Evolutionary conservation across 306 rosid species (phyloP), one percentile per base, ranked within the genome.

Genomic region (Prosopis cineraria): DNA sequence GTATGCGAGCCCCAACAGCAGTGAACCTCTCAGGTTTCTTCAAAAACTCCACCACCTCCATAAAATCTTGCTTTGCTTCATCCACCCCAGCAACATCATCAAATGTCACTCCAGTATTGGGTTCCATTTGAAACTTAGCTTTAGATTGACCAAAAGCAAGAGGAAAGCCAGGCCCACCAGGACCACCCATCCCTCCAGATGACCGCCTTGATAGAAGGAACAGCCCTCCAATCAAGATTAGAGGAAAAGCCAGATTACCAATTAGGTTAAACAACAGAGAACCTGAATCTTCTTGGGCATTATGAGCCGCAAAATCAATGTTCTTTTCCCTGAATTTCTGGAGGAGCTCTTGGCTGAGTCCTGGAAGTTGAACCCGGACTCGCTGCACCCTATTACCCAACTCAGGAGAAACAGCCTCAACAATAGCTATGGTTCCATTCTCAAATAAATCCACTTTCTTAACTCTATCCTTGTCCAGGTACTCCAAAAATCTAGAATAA

Each of bases 81-180:
- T 95, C 99, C 53, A 95, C 99, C 48, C 99, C 99, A 13, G 99
- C 99, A 78, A 95, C 99, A 66, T 95, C 97, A 79, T 95, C 97
- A 74, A 95, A 95, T 17, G 99, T 95, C 80, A 95, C 98, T 78
- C 98, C 98, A 36, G 98, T 95, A 80, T 84, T 95, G 34, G 98
- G 98, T 78, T 95, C 99, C 98, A 95, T 91, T 83, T 95, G 98
- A 87, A 95, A 92, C 86, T 95, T 95, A 52, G 99, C 98, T 78
- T 93, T 95, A 12, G 99, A 95, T 79, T 91, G 97, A 84, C 98
- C 99, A 87, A 95, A 89, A 48, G 83, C 76, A 74, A 95, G 84
- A 36, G 98, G 98, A 79, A 89, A 88, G 14, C 98, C 99, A 72
- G 97, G 90, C 27, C 99, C 98, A 53, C 97, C 93, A 7, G 98